Percentiles rank a stretch among this genome's conserved stretches.
phyloP scores from a whole-genome alignment of 176 grass and related monocot species.

The Aegilops umbellulata region DNA sequence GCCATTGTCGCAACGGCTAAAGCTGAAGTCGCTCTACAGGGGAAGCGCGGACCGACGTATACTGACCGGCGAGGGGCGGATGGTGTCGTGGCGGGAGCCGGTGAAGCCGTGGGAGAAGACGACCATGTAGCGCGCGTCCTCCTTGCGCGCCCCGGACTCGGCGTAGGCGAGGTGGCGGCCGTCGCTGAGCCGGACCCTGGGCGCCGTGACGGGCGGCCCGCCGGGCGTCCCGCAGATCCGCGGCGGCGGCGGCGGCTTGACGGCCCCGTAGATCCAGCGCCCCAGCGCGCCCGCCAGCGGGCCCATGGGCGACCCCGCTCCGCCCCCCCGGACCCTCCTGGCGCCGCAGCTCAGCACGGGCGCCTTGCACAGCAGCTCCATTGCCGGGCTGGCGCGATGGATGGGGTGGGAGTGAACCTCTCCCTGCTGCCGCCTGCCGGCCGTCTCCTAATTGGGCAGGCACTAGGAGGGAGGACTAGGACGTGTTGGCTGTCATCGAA shows the following conservation, averaged over 20 bases:
- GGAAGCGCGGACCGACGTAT: no score
- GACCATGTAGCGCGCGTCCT: slow-evolving; percentile 61
- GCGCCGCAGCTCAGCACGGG: slow-evolving; percentile 37
- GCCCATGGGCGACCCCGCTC: background rate
- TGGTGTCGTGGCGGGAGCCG: slow-evolving; percentile 46
- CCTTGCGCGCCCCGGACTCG: slow-evolving; percentile 64
- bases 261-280: slow-evolving; percentile 38
- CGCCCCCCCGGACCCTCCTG: background rate
- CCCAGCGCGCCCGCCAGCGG: slow-evolving; percentile 31
- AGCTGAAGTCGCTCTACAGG: no score
- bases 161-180: slow-evolving; percentile 73
- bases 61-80: slow-evolving; percentile 55
- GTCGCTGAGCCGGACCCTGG: slow-evolving; percentile 55
- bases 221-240: slow-evolving; percentile 54
- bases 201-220: slow-evolving; percentile 50
- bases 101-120: slow-evolving; percentile 75
- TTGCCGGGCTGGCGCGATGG: background rate
- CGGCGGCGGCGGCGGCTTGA: slow-evolving; percentile 22
- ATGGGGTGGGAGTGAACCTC: background rate
- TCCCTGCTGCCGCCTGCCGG: background rate
- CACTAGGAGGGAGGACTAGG: no score
- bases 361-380: slow-evolving; percentile 42
- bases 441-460: no score
- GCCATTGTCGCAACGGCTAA: background rate
- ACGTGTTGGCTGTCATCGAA: no score